Base-by-base conservation (phyloP, 192 early-diverging fungal species). In the Pilobolus umbonatus region DNA sequence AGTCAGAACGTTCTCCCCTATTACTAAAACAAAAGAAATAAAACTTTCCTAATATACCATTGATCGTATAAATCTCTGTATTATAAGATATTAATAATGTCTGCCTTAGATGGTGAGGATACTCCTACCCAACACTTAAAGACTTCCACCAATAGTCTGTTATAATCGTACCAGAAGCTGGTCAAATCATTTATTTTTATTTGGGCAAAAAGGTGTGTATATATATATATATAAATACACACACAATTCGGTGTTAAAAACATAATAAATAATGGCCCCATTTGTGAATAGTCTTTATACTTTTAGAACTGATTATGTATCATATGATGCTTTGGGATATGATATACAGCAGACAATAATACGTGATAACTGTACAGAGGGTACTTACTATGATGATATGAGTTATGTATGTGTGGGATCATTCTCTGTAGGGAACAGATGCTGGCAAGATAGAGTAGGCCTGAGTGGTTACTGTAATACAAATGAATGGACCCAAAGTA, bases 401-500 rank as follows among this genome's bases (percentile, higher is more conserved):
- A 15, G 6, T 1, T 19, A 38, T 2, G 34, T 28, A 3, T 73
- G 71, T 38, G 42, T 73, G 24, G 40, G 39, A 6, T 54, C 61
- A 15, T 54, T 57, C 9, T 17, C 57, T 0, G 47, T 54, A 26
- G 65, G 61, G 2, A 5, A 15, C 5, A 21, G n/a, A 9, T 73
- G 71, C 39, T 60, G 46, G n/a, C 71, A 73, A 60, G 71, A 73
- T 38, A 46, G 71, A 19, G 65, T 55, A 34, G 67, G 71, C 22
- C 10, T 67, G 14, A 60, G 61, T 1, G 38, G 57, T 11, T 60
- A 60, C 5, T 73, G 71, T 38, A 59, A 42, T 28, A 51, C 59
- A 56, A 42, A 47, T 58, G 9, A 40, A 57, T 24, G 64, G 54
- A 15, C 65, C 61, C 1, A 65, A 73, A 7, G 51, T 61, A 0